Evolutionary conservation across 352 stramenopile genomes (phyloP), one percentile per base, ranked within the genome.

Genomic region (Phytophthora europaea): DNA sequence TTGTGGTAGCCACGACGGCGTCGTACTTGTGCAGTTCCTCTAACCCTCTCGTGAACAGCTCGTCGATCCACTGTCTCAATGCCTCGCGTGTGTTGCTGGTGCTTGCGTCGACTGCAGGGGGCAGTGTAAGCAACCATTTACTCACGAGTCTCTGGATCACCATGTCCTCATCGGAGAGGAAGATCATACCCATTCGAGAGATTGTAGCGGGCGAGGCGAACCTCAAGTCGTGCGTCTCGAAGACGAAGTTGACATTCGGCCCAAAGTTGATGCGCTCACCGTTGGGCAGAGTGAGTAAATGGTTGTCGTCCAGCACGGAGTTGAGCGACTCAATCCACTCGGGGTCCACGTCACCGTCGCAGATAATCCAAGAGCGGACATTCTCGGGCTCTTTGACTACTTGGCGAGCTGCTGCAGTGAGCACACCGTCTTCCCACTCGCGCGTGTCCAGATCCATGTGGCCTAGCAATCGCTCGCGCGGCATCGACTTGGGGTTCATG

Each of bases 251-350:
- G 34, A 99, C 91, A 73, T 99, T 99, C 0, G 83, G 72, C 0
- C 93, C 94, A 66, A 99, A 98, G 76, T 89, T 96, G 67, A 99
- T 99, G 22, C 97, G 90, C 64, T 99, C 97, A 40, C 97, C 97
- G 58, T 99, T 99, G 2, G 97, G 97, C 48, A 99, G 73, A 10
- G 97, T 99, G 9, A 99, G 84, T 28, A 99, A 64, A 60, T 98
- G 91, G 73, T 99, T 99, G 73, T 99, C 97, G 51, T 99, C 97
- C 2, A 99, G 66, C 2, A 99, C 97, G 0, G 94, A 98, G 70
- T 99, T 99, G 0, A 99, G 74, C 22, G 87, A 97, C 76, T 99
- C 97, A 64, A 99, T 99, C 97, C 97, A 99, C 70, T 98, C 94
- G 0, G 97, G 94, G 67, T 99, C 97, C 16, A 99, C 95, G 60